Percentiles rank a stretch among this genome's conserved stretches.
phyloP scores from a whole-genome alignment of 306 rosid genomes.

The Prunus salicina region DNA sequence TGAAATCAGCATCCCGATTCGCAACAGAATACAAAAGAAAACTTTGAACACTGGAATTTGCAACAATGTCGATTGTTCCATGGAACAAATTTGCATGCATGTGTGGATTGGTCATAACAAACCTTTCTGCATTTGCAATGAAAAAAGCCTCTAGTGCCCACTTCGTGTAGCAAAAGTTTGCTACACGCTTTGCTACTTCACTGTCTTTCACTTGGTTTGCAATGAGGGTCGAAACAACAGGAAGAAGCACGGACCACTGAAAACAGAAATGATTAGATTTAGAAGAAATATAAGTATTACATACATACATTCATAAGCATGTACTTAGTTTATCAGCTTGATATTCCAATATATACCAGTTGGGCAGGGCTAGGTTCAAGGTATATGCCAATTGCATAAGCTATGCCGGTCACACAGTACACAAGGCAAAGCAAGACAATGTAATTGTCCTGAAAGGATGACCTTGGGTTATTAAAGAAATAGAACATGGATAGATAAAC shows the following conservation, averaged over 20 bases:
- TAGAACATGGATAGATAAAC: constrained; percentile 43
- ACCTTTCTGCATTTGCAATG: constrained; percentile 41
- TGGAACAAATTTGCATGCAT: not conserved
- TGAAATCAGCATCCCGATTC: not conserved
- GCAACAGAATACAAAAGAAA: not conserved
- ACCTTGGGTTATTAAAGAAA: constrained; percentile 40
- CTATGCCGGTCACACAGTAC: constrained; percentile 41
- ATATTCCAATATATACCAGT: constrained; percentile 24
- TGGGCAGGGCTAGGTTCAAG: constrained; percentile 41
- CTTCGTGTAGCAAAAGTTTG: constrained; percentile 31
- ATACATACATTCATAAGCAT: not conserved
- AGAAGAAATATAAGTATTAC: not conserved
- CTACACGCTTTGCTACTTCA: constrained; percentile 16
- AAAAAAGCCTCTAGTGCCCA: constrained; percentile 44
- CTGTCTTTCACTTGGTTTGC: constrained; percentile 36
- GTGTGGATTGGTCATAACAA: not conserved
- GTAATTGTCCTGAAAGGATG: constrained; percentile 36
- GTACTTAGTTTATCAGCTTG: not conserved
- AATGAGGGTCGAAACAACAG: constrained; percentile 35
- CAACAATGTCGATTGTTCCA: not conserved
- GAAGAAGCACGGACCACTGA: constrained; percentile 41
- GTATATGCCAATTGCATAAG: constrained; percentile 37
- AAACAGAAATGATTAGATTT: not conserved
- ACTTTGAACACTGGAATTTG: not conserved
- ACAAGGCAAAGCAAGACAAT: constrained; percentile 37